Evolutionary conservation across 768 basidiomycete genomes (phyloP).

Genomic region (Jaapia argillacea): DNA sequence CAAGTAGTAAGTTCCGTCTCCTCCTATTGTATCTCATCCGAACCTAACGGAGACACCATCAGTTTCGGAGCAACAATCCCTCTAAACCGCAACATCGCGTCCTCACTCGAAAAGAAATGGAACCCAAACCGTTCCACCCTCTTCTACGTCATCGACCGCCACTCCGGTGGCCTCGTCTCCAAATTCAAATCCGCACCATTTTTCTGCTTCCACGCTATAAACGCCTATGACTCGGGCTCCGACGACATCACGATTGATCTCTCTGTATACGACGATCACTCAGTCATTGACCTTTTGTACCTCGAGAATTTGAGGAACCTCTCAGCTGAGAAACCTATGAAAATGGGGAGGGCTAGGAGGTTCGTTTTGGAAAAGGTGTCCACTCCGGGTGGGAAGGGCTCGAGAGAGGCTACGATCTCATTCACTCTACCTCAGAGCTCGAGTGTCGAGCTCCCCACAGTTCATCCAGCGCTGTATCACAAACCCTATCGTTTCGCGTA

Average conservation of each 20-base stretch:
- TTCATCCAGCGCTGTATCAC: background rate
- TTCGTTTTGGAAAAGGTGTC: slow-evolving; percentile 19
- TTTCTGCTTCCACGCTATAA: slow-evolving; percentile 29
- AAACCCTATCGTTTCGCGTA: background rate
- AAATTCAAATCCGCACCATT: slow-evolving; percentile 25
- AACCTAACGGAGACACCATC: background rate
- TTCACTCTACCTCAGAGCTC: background rate
- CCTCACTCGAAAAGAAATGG: slow-evolving; percentile 20
- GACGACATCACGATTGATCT: slow-evolving; percentile 26
- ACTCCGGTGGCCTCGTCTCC: slow-evolving; percentile 24
- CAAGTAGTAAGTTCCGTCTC: slow-evolving; percentile 3
- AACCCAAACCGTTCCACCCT: slow-evolving; percentile 16
- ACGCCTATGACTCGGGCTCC: slow-evolving; percentile 23
- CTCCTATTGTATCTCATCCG: background rate
- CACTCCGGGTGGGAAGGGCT: slow-evolving; percentile 3
- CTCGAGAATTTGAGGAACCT: slow-evolving; percentile 19
- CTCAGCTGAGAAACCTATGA: slow-evolving; percentile 11
- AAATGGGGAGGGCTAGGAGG: slow-evolving; percentile 17
- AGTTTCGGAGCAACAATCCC: slow-evolving; percentile 13
- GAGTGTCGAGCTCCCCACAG: background rate
- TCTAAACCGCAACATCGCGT: slow-evolving; percentile 21
- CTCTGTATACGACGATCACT: slow-evolving; percentile 22
- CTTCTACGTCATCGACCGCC: slow-evolving; percentile 30
- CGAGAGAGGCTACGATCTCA: background rate
- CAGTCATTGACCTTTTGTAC: slow-evolving; percentile 22